Conservation (phyloP, 2,329 filamentous ascomycete species). For the Sporothrix humicola region DNA sequence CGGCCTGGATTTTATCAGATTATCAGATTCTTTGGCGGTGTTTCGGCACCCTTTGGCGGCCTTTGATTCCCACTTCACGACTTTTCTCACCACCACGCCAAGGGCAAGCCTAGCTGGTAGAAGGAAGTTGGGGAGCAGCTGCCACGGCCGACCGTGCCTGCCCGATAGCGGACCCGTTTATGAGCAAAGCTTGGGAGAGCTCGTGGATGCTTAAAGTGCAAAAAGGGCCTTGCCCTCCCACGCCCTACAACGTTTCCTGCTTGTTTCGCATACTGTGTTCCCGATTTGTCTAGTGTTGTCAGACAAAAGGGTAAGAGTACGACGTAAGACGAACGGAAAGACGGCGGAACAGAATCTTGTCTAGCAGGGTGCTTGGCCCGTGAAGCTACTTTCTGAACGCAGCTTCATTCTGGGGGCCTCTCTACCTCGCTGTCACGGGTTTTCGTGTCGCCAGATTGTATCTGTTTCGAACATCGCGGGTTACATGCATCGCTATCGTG, state of each 20-base stretch:
- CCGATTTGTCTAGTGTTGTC: not conserved
- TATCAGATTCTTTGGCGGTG: not conserved
- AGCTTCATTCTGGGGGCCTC: not conserved
- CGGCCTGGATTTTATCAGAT: not conserved
- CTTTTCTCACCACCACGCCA: conserved; percentile 9
- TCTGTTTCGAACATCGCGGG: not conserved
- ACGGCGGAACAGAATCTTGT: not conserved
- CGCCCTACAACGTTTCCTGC: not conserved
- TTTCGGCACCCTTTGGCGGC: not conserved
- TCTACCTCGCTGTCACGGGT: not conserved
- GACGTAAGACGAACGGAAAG: not conserved
- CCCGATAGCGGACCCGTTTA: conserved; percentile 2
- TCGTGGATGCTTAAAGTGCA: not conserved
- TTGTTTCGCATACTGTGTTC: conserved; percentile 12
- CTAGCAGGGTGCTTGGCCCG: not conserved
- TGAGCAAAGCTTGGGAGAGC: not conserved
- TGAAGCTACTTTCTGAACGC: not conserved
- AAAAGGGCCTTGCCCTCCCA: not conserved
- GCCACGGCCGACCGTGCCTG: conserved; percentile 1
- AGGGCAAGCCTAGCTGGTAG: not conserved
- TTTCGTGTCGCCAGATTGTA: not conserved
- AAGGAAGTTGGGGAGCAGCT: not conserved
- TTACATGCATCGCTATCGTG: not conserved
- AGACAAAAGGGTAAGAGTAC: not conserved
- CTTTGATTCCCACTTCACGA: not conserved